These are phyloP conservation scores for Craspedostauros australis DNA, from an alignment of 108 stramenopile species.

Conservation along the genomic window DNA sequence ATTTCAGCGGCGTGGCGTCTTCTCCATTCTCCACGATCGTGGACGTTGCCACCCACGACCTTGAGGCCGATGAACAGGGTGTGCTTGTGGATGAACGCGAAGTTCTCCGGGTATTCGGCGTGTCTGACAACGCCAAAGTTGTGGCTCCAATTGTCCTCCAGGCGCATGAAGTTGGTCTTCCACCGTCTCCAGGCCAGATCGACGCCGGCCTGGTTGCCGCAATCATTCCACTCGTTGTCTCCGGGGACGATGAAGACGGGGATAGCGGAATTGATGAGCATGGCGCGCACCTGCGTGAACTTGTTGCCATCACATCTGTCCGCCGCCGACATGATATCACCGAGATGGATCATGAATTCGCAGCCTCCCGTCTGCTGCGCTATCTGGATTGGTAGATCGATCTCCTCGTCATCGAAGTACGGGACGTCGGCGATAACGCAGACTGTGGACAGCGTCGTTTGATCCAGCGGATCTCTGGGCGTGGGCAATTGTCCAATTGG, in stretches of 20 bases:
- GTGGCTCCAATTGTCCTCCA: constrained; percentile 40
- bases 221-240: constrained; percentile 57
- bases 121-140: constrained; percentile 5
- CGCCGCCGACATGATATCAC: constrained; percentile 33
- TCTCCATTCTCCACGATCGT: constrained; percentile 22
- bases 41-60: constrained; percentile 33
- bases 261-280: constrained; percentile 21
- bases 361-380: constrained; percentile 16
- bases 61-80: constrained; percentile 40
- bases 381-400: constrained; percentile 11
- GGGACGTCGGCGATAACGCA: constrained; percentile 42
- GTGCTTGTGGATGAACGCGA: constrained; percentile 33
- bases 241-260: constrained; percentile 42
- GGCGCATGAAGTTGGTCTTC: constrained; percentile 16
- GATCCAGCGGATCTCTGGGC: too few relatives aligned
- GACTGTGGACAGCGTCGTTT: constrained; percentile 9
- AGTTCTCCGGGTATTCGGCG: constrained; percentile 19
- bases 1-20: constrained; percentile 9
- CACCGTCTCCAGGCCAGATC: constrained; percentile 21
- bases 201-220: constrained; percentile 12
- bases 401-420: constrained; percentile 15
- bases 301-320: constrained; percentile 1
- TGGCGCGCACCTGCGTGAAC: constrained; percentile 12
- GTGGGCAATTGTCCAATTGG: too few relatives aligned
- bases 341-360: constrained; percentile 47